phyloP scores from a whole-genome alignment of 768 basidiomycete genomes.

The Amanita pseudoporphyria region DNA sequence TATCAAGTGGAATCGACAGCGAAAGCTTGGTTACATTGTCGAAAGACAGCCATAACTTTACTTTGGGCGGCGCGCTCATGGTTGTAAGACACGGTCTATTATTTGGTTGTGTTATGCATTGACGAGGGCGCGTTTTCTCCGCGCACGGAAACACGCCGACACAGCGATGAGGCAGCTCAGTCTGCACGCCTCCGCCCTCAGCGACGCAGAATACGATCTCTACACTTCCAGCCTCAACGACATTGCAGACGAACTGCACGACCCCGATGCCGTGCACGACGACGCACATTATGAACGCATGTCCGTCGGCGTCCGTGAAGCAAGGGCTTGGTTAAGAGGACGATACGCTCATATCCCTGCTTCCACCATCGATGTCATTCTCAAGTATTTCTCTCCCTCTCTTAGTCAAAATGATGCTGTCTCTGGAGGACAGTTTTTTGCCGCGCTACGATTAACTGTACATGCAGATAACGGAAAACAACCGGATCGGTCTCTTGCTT shows the following conservation, averaged over 20 bases:
- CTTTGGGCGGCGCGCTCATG: too few relatives aligned
- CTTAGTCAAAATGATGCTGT: slow-evolving; percentile 44
- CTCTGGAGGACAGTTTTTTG: slow-evolving; percentile 68
- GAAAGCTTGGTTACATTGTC: too few relatives aligned
- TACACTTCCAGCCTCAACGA: slow-evolving; percentile 56
- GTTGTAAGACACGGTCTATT: too few relatives aligned
- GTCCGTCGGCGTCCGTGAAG: slow-evolving; percentile 52
- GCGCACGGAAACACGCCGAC: slow-evolving; percentile 7
- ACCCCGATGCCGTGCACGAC: slow-evolving; percentile 15
- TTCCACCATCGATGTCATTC: slow-evolving; percentile 49
- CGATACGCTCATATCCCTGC: slow-evolving; percentile 48
- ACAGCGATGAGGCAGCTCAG: slow-evolving; percentile 46
- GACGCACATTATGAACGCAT: slow-evolving; percentile 48
- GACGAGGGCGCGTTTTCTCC: not conserved
- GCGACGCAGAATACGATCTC: slow-evolving; percentile 56
- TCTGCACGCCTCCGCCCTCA: slow-evolving; percentile 70
- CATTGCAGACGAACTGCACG: slow-evolving; percentile 23
- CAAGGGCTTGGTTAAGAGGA: slow-evolving; percentile 67
- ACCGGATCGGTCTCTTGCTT: slow-evolving; percentile 57
- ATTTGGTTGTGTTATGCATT: too few relatives aligned
- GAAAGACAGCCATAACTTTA: too few relatives aligned
- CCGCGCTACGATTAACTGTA: slow-evolving; percentile 54
- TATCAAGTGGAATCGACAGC: too few relatives aligned
- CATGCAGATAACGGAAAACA: slow-evolving; percentile 54
- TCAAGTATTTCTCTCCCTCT: slow-evolving; percentile 52